Conservation (phyloP, 2,329 filamentous ascomycete genomes). For the Sclerotinia sclerotiorum region DNA sequence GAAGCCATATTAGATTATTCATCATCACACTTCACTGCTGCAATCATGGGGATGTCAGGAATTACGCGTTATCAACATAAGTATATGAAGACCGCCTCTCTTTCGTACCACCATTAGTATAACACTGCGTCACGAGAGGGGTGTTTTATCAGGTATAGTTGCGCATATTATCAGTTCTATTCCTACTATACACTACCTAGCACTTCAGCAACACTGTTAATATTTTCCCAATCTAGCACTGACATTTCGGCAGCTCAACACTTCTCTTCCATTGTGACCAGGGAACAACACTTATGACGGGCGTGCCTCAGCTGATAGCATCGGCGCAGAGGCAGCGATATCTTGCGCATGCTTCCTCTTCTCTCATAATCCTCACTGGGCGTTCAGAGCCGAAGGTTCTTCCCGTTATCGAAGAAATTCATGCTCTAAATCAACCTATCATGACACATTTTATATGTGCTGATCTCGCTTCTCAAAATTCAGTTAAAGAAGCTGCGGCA, state of each 20-base stretch:
- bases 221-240: slow-evolving; percentile 3
- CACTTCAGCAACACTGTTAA: background rate
- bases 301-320: slow-evolving; percentile 25
- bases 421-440: slow-evolving; percentile 25
- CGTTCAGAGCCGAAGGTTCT: slow-evolving; percentile 30
- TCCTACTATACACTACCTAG: background rate
- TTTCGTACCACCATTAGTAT: background rate
- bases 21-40: background rate
- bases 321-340: slow-evolving; percentile 30
- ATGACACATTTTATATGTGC: slow-evolving; percentile 25
- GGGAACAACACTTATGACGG: slow-evolving; percentile 28
- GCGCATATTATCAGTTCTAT: background rate
- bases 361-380: slow-evolving; percentile 28
- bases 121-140: background rate
- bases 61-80: background rate
- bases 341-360: slow-evolving; percentile 33
- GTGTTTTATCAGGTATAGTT: background rate
- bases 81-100: background rate
- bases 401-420: slow-evolving; percentile 29
- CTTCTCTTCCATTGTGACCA: background rate
- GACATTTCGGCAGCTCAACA: slow-evolving; percentile 2
- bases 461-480: slow-evolving; percentile 44
- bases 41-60: slow-evolving; percentile 16
- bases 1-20: background rate
- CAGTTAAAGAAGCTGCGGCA: slow-evolving; percentile 26